Evolutionary conservation across 2,329 filamentous ascomycete species (phyloP).

Genomic region (Aspergillus japonicus): DNA sequence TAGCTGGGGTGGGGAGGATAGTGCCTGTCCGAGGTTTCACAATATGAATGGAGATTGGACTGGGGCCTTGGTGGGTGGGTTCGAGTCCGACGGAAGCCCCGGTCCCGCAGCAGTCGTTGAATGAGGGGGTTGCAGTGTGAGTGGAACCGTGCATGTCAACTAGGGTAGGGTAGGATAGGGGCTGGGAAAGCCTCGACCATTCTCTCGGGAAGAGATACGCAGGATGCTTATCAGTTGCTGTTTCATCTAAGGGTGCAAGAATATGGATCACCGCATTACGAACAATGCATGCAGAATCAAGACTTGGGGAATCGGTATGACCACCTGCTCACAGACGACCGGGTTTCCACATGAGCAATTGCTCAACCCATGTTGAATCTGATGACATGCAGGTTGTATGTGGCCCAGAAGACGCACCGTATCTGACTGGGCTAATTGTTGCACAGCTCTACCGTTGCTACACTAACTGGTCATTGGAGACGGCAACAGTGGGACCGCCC

Average conservation of each 20-base stretch:
- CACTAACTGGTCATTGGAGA: too few relatives aligned
- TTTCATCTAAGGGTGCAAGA: too few relatives aligned
- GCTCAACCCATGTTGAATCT: neutral
- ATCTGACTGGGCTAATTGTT: neutral
- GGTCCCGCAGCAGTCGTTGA: neutral
- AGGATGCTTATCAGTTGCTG: too few relatives aligned
- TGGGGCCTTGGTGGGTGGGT: too few relatives aligned
- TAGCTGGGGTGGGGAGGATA: neutral
- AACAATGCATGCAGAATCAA: neutral
- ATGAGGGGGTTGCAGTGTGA: neutral
- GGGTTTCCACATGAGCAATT: neutral
- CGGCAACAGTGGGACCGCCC: neutral
- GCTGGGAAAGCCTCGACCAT: neutral
- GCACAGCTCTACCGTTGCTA: neutral
- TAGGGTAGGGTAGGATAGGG: neutral
- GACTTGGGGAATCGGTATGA: neutral
- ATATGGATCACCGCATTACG: too few relatives aligned
- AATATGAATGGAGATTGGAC: neutral
- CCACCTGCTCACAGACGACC: neutral
- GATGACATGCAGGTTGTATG: neutral
- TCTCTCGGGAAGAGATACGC: too few relatives aligned
- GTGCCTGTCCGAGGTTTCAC: neutral
- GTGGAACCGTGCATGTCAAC: neutral
- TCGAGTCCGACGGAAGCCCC: neutral
- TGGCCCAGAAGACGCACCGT: neutral